Evolutionary conservation across 1,284 basidiomycete genomes (phyloP).

Genomic region (Cystobasidiaceae sp.): DNA sequence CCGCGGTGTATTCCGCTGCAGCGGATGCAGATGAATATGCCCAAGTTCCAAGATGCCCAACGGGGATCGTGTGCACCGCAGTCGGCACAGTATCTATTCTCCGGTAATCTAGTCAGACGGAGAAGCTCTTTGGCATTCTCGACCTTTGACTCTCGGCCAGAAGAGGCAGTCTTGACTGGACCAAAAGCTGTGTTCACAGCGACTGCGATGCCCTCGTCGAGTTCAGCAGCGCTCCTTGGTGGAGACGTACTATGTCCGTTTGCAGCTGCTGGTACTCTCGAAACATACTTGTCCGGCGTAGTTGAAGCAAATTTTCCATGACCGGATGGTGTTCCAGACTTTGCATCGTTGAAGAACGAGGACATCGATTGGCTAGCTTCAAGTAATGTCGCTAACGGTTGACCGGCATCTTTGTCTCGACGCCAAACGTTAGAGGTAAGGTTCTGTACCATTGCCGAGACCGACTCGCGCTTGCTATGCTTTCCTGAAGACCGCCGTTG

Average conservation of each 20-base stretch:
- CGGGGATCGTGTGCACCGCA: constrained; percentile 48
- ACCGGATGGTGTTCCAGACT: not conserved
- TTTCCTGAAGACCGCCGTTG: constrained; percentile 20
- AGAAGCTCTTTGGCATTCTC: constrained; percentile 45
- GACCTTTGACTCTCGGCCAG: constrained; percentile 22
- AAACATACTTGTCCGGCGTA: not conserved
- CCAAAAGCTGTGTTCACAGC: constrained; percentile 41
- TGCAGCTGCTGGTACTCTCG: not conserved
- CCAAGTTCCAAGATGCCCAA: constrained; percentile 48
- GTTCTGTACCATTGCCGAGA: constrained; percentile 14
- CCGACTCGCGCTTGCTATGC: constrained; percentile 25
- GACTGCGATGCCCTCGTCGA: constrained; percentile 42
- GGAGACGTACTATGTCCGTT: not conserved
- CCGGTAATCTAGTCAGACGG: constrained; percentile 44
- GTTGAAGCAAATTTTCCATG: constrained; percentile 23
- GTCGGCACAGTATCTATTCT: constrained; percentile 51
- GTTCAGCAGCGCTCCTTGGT: constrained; percentile 36
- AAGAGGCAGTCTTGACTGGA: constrained; percentile 18
- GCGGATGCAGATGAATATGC: constrained; percentile 53
- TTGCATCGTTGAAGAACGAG: constrained; percentile 13
- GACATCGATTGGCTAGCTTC: constrained; percentile 28
- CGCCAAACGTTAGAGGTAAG: not conserved
- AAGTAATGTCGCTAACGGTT: constrained; percentile 8
- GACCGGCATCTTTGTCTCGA: constrained; percentile 1
- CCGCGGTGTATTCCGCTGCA: constrained; percentile 53